Evolutionary conservation across 2,329 filamentous ascomycete species (phyloP).

Genomic region (Fusarium verticillioides): DNA sequence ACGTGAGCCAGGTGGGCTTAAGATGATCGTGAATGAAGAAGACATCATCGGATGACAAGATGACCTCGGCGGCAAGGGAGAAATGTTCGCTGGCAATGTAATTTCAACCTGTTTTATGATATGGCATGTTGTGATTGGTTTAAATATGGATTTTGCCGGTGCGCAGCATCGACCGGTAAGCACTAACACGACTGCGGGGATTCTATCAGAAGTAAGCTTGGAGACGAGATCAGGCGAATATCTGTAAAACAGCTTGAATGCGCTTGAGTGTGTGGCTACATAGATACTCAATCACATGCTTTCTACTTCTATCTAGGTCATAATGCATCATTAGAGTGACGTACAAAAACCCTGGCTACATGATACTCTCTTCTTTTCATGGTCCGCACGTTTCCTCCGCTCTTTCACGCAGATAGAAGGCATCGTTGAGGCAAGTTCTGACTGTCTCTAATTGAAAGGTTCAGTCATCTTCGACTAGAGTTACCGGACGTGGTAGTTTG

Average conservation of each 20-base stretch:
- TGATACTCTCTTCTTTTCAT: background rate
- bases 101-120: background rate
- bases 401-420: background rate
- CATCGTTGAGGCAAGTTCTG: background rate
- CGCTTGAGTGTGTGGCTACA: background rate
- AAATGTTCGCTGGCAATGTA: background rate
- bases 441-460: fast-evolving
- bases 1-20: background rate
- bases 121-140: background rate
- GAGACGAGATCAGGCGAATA: background rate
- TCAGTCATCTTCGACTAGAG: background rate
- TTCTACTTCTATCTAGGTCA: background rate
- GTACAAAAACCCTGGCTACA: no score
- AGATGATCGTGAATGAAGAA: background rate
- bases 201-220: background rate
- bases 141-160: fast-evolving
- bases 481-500: background rate
- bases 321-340: no score
- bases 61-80: fast-evolving
- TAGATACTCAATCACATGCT: background rate
- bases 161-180: background rate
- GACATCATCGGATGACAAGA: background rate
- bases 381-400: background rate
- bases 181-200: background rate
- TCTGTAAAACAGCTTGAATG: background rate